Conservation (phyloP, 2,329 filamentous ascomycete genomes). For the Fusarium devonianum region DNA sequence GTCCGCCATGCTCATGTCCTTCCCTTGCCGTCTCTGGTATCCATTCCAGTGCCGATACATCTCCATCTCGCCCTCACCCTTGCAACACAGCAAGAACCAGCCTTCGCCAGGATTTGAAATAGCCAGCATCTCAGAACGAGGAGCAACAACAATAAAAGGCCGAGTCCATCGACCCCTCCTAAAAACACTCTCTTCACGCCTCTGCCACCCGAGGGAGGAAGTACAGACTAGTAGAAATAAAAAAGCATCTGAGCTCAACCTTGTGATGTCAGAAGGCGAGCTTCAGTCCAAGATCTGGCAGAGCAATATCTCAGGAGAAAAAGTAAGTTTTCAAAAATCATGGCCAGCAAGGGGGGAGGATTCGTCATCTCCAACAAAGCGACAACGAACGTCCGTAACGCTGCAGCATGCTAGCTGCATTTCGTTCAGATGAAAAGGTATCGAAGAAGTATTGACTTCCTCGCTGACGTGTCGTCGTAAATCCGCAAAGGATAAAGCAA, state of each 20-base stretch:
- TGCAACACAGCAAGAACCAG: constrained; percentile 5
- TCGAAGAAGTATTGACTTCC: constrained; percentile 40
- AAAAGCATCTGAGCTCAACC: constrained; percentile 36
- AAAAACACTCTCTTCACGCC: constrained; percentile 28
- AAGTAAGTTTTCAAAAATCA: constrained; percentile 25
- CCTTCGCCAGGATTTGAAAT: constrained; percentile 16
- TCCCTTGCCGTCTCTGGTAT: constrained; percentile 1
- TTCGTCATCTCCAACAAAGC: constrained; percentile 22
- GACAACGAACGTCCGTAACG: constrained; percentile 38
- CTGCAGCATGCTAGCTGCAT: constrained; percentile 33
- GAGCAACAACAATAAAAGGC: neutral
- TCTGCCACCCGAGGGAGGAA: constrained; percentile 29
- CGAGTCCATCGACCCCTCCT: constrained; percentile 8
- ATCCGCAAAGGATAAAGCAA: constrained; percentile 25
- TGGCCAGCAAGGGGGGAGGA: constrained; percentile 18
- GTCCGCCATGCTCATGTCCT: constrained; percentile 2
- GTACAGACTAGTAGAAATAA: constrained; percentile 27
- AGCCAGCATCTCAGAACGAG: constrained; percentile 9
- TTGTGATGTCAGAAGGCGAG: constrained; percentile 34
- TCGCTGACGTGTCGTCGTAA: constrained; percentile 39
- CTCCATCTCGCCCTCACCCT: no score
- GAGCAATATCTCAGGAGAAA: constrained; percentile 22
- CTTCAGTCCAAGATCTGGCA: constrained; percentile 20
- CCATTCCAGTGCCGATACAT: constrained; percentile 3
- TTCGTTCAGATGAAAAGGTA: constrained; percentile 42